phyloP scores from a whole-genome alignment of 352 stramenopile species.

The Thalassiosira mediterranea region DNA sequence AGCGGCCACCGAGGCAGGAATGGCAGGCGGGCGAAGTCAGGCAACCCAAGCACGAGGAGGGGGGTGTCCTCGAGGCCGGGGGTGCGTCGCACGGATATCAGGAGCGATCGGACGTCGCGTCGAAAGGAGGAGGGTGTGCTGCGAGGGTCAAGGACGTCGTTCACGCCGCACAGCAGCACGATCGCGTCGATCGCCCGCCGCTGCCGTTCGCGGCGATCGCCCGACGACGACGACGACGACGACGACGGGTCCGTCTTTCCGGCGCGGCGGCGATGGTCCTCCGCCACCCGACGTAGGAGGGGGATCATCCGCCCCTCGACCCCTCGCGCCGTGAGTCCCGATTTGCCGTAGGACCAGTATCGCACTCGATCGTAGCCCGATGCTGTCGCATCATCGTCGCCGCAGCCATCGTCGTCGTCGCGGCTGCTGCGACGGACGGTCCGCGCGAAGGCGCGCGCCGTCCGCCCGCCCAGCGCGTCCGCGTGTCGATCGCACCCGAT shows the following conservation, averaged over 20 bases:
- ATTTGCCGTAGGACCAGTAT: slow-evolving; percentile 44
- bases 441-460: slow-evolving; percentile 26
- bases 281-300: slow-evolving; percentile 9
- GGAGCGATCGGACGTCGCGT: slow-evolving; percentile 12
- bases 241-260: background rate
- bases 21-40: slow-evolving; percentile 32
- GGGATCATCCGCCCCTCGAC: slow-evolving; percentile 29
- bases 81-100: slow-evolving; percentile 15
- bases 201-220: too few relatives aligned
- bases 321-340: slow-evolving; percentile 25
- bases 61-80: slow-evolving; percentile 4
- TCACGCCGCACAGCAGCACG: slow-evolving; percentile 31
- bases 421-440: background rate
- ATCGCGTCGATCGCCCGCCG: slow-evolving; percentile 16
- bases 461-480: slow-evolving; percentile 20
- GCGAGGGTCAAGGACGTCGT: slow-evolving; percentile 20
- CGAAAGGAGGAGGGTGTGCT: slow-evolving; percentile 26
- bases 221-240: too few relatives aligned
- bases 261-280: background rate
- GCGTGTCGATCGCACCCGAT: slow-evolving; percentile 32
- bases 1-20: slow-evolving; percentile 32
- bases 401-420: background rate
- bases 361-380: slow-evolving; percentile 22
- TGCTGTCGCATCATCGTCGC: background rate
- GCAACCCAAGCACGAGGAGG: slow-evolving; percentile 27